These are phyloP conservation scores for Achlya hypogyna DNA, from an alignment of 352 stramenopile genomes.

Conservation along the genomic window DNA sequence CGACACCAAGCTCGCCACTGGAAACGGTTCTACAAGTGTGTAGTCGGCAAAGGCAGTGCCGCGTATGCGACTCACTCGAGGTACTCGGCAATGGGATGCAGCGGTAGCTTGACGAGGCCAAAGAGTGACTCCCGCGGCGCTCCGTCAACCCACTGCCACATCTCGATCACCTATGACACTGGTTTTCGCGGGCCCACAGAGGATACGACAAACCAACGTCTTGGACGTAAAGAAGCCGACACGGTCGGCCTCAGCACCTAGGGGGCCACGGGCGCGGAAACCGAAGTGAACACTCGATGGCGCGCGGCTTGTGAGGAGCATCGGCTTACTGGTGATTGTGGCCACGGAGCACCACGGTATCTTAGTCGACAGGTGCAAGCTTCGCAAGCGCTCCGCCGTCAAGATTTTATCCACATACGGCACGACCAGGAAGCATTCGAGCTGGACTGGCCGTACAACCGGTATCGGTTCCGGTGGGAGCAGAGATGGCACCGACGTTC, in stretches of 20 bases:
- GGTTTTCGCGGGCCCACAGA: no score
- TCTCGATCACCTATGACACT: slow-evolving; percentile 16
- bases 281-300: no score
- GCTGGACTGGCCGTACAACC: background rate
- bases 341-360: background rate
- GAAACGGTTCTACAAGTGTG: background rate
- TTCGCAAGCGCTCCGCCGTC: background rate
- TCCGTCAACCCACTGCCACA: background rate
- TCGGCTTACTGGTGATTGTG: background rate
- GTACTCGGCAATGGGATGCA: background rate
- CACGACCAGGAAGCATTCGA: background rate
- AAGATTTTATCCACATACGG: background rate
- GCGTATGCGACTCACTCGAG: background rate
- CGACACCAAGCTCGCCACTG: background rate
- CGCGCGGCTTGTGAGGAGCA: no score
- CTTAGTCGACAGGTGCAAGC: background rate
- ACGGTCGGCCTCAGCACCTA: background rate
- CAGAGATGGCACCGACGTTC: background rate
- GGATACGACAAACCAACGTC: no score
- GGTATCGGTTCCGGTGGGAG: background rate
- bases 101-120: slow-evolving; percentile 1
- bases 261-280: background rate
- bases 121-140: background rate
- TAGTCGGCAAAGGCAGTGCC: background rate
- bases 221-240: background rate